A percentile compares a stretch with the other conserved stretches of the same genome.
Evolutionary conservation across 1,284 basidiomycete genomes (phyloP).

Genomic region (Inonotus hispidus): DNA sequence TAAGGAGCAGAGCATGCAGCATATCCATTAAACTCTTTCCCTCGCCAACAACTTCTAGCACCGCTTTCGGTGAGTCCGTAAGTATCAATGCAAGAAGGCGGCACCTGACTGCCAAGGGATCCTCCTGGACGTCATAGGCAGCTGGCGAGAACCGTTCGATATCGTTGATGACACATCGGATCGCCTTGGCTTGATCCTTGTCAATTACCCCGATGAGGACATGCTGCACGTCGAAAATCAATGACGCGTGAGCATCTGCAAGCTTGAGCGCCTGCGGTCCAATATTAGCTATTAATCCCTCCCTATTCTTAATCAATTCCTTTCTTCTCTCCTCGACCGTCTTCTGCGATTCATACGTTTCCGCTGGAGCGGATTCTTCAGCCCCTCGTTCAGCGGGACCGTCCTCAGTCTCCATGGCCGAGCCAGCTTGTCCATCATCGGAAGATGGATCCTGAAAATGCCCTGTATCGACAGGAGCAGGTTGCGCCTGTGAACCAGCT

Average conservation of each 20-base stretch:
- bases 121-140: conserved; percentile 63
- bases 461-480: conserved; percentile 19
- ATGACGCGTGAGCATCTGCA: conserved; percentile 80
- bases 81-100: conserved; percentile 83
- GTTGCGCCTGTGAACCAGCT: conserved; percentile 31
- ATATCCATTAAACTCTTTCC: conserved; percentile 54
- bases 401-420: conserved; percentile 19
- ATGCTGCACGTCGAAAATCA: conserved; percentile 86
- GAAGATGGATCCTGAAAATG: conserved; percentile 26
- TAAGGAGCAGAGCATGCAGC: conserved; percentile 58
- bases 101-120: conserved; percentile 75
- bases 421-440: conserved; percentile 25
- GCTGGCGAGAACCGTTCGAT: conserved; percentile 62
- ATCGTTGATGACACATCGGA: conserved; percentile 66
- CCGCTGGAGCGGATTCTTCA: conserved; percentile 16
- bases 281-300: conserved; percentile 60
- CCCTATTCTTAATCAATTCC: conserved; percentile 64
- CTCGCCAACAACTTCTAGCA: conserved; percentile 43
- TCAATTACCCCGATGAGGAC: conserved; percentile 67
- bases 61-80: conserved; percentile 58
- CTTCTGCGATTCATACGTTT: conserved; percentile 19
- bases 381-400: conserved; percentile 18
- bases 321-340: conserved; percentile 54
- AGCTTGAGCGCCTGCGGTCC: conserved; percentile 68
- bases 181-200: conserved; percentile 54